Conservation (phyloP, 495 filamentous ascomycete species). For the Hypomontagnella submonticulosa region DNA sequence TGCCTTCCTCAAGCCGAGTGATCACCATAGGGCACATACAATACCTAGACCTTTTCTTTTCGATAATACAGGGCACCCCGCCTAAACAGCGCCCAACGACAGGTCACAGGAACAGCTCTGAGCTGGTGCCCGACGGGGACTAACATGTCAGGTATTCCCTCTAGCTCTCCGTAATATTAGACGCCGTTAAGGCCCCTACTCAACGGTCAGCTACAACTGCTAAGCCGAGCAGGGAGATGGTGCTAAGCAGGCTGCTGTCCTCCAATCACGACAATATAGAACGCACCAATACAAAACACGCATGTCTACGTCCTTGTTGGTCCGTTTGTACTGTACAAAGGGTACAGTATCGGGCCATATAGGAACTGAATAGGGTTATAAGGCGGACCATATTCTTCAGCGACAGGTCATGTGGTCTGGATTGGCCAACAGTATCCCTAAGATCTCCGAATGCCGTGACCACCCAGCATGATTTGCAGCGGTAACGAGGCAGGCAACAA, state of each 20-base stretch:
- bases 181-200: slow-evolving; percentile 11
- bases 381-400: slow-evolving; percentile 14
- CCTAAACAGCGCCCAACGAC: slow-evolving; percentile 38
- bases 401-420: slow-evolving; percentile 12
- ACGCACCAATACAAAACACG: slow-evolving; percentile 21
- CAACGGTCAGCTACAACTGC: slow-evolving; percentile 27
- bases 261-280: slow-evolving; percentile 31
- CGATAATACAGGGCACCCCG: slow-evolving; percentile 25
- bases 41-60: slow-evolving; percentile 3
- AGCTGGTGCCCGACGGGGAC: slow-evolving; percentile 38
- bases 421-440: slow-evolving; percentile 24
- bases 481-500: slow-evolving; percentile 27
- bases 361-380: slow-evolving; percentile 26
- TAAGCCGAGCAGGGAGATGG: slow-evolving; percentile 17
- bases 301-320: slow-evolving; percentile 16
- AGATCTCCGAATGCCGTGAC: slow-evolving; percentile 41
- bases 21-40: slow-evolving; percentile 4
- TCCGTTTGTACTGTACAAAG: slow-evolving; percentile 31
- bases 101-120: slow-evolving; percentile 29
- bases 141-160: slow-evolving; percentile 32
- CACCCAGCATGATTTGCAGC: slow-evolving; percentile 31
- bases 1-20: slow-evolving; percentile 5
- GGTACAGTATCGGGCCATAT: slow-evolving; percentile 33
- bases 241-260: slow-evolving; percentile 19
- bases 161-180: slow-evolving; percentile 15